Conservation (phyloP, 2,329 filamentous ascomycete genomes). For the Curvularia lunata region DNA sequence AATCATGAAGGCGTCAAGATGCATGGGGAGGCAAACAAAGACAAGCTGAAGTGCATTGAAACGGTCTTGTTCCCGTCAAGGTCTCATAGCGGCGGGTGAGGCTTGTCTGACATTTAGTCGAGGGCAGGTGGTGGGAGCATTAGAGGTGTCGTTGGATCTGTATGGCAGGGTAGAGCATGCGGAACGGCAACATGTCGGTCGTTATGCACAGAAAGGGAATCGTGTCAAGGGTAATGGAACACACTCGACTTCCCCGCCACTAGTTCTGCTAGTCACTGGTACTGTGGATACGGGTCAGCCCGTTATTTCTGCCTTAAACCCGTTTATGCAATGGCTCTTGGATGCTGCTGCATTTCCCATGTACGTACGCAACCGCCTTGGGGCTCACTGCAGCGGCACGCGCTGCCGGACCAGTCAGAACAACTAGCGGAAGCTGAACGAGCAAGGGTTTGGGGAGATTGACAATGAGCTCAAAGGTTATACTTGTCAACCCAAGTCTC, state of each 20-base stretch:
- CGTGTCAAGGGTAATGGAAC: background rate
- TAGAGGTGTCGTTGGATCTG: background rate
- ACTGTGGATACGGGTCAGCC: background rate
- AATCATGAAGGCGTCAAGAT: background rate
- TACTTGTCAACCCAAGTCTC: background rate
- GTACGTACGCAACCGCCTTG: background rate
- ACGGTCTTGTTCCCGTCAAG: background rate
- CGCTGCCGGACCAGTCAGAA: background rate
- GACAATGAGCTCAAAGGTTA: background rate
- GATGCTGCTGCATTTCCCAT: background rate
- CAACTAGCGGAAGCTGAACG: background rate
- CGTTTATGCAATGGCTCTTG: background rate
- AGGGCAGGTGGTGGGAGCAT: background rate
- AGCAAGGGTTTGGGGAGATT: background rate
- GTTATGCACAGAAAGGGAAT: slow-evolving; percentile 2
- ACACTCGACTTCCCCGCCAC: background rate
- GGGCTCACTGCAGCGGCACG: background rate
- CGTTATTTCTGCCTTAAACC: background rate
- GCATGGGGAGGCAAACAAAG: background rate
- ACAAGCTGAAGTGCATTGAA: background rate
- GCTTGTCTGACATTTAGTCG: background rate
- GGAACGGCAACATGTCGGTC: background rate
- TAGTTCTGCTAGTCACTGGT: background rate
- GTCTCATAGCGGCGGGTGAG: background rate
- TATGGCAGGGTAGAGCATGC: background rate